These are phyloP conservation scores for Fomitopsis schrenkii DNA, from an alignment of 1,284 basidiomycete species.

Conservation along the genomic window DNA sequence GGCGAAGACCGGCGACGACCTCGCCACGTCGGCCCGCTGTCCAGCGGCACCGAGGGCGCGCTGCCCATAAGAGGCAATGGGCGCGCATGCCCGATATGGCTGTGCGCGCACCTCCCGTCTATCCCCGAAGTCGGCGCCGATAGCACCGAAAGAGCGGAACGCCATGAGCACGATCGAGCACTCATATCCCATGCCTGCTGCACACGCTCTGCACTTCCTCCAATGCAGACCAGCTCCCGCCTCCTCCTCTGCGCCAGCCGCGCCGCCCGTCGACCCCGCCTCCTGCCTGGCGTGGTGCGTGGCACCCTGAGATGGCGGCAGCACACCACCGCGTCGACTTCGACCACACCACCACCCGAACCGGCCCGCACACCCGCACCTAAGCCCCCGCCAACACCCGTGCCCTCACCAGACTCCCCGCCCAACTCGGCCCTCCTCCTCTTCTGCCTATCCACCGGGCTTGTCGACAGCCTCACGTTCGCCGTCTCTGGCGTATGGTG, in stretches of 20 bases:
- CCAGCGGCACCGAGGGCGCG: background rate
- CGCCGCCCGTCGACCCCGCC: background rate
- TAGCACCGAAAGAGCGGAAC: background rate
- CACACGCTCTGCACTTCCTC: background rate
- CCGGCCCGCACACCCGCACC: background rate
- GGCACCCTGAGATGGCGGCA: background rate
- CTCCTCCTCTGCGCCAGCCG: background rate
- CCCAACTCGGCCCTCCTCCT: slow-evolving; percentile 8
- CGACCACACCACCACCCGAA: background rate
- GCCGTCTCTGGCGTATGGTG: slow-evolving; percentile 8
- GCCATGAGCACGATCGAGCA: background rate
- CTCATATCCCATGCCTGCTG: background rate
- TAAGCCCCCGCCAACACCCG: background rate
- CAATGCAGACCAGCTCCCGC: background rate
- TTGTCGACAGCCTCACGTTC: slow-evolving; percentile 10
- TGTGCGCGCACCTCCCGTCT: background rate
- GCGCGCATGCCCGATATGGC: background rate
- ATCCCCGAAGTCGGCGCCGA: slow-evolving; percentile 1
- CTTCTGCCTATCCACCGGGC: slow-evolving; percentile 7
- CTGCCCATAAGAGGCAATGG: background rate
- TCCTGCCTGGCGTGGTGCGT: background rate
- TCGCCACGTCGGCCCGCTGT: background rate
- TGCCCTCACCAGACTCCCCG: background rate
- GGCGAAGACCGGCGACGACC: background rate
- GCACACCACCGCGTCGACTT: background rate